Conservation (phyloP, 805 yeast species). For the Lachancea sp. region DNA sequence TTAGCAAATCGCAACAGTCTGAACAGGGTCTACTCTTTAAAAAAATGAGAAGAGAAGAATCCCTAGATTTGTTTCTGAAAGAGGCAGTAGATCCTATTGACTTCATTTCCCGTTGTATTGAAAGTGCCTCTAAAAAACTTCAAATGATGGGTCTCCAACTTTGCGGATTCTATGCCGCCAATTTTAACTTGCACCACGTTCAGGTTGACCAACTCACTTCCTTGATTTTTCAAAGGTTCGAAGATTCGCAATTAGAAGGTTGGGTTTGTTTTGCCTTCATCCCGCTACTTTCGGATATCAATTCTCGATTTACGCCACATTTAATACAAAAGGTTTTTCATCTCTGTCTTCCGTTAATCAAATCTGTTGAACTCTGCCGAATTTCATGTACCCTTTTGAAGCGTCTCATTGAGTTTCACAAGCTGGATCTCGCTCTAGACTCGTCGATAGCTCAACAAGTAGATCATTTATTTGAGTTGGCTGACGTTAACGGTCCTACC, state of each 20-base stretch:
- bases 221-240: slow-evolving; percentile 15
- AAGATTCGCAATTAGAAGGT: slow-evolving; percentile 11
- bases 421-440: slow-evolving; percentile 28
- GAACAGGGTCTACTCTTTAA: slow-evolving; percentile 17
- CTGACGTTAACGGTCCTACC: slow-evolving; percentile 59
- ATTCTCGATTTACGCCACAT: background rate
- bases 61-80: slow-evolving; percentile 12
- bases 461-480: slow-evolving; percentile 44
- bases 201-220: slow-evolving; percentile 9
- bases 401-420: slow-evolving; percentile 18
- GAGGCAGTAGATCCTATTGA: slow-evolving; percentile 13
- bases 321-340: slow-evolving; percentile 21
- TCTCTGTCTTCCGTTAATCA: slow-evolving; percentile 33
- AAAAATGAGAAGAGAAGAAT: slow-evolving; percentile 15
- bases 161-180: slow-evolving; percentile 14
- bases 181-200: slow-evolving; percentile 2
- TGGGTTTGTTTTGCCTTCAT: slow-evolving; percentile 23
- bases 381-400: slow-evolving; percentile 24
- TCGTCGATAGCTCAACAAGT: slow-evolving; percentile 40
- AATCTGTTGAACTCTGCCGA: slow-evolving; percentile 17
- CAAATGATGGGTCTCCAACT: slow-evolving; percentile 21
- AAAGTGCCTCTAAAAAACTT: slow-evolving; percentile 2
- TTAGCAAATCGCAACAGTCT: background rate
- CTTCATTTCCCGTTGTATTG: slow-evolving; percentile 18
- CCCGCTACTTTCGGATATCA: slow-evolving; percentile 17